phyloP scores from a whole-genome alignment of 352 stramenopile genomes.

The Paralagenidium karlingii region DNA sequence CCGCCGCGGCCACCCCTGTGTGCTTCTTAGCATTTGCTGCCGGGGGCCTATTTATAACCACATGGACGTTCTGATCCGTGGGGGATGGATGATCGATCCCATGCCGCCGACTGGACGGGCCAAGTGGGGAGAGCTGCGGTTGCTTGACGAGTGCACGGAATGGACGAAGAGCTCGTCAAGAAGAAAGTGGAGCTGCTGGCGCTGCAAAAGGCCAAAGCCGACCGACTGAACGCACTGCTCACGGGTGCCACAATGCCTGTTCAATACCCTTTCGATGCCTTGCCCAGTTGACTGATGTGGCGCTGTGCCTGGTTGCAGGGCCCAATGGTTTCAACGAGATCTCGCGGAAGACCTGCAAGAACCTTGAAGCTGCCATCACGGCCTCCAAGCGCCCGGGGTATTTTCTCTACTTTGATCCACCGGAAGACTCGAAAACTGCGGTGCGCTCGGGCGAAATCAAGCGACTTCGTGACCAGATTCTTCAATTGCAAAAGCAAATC shows the following conservation, averaged over 20 bases:
- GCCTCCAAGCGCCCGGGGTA: constrained; percentile 61
- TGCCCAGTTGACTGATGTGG: not conserved
- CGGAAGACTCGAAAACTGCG: constrained; percentile 34
- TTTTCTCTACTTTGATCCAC: constrained; percentile 58
- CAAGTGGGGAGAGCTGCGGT: too few species aligned
- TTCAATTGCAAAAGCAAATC: constrained; percentile 58
- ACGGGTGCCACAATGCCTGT: too few species aligned
- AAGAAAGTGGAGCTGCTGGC: constrained; percentile 69
- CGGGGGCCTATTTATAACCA: too few species aligned
- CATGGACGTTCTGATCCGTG: too few species aligned
- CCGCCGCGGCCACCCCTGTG: too few species aligned
- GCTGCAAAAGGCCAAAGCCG: constrained; percentile 47
- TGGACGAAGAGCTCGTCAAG: constrained; percentile 46
- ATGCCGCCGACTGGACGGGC: too few species aligned
- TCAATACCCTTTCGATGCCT: not conserved
- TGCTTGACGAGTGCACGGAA: constrained; percentile 10
- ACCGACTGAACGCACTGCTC: constrained; percentile 44
- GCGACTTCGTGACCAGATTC: constrained; percentile 36
- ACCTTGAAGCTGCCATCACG: constrained; percentile 62
- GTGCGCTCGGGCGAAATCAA: constrained; percentile 44
- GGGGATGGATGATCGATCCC: too few species aligned
- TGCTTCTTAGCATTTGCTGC: too few species aligned
- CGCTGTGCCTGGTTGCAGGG: constrained; percentile 8
- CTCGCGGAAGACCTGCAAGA: constrained; percentile 68
- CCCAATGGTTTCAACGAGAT: constrained; percentile 57